Percentiles rank a stretch among this genome's conserved stretches.
Evolutionary conservation across 2,329 filamentous ascomycete genomes (phyloP).

Genomic region (Penicillium sp.): DNA sequence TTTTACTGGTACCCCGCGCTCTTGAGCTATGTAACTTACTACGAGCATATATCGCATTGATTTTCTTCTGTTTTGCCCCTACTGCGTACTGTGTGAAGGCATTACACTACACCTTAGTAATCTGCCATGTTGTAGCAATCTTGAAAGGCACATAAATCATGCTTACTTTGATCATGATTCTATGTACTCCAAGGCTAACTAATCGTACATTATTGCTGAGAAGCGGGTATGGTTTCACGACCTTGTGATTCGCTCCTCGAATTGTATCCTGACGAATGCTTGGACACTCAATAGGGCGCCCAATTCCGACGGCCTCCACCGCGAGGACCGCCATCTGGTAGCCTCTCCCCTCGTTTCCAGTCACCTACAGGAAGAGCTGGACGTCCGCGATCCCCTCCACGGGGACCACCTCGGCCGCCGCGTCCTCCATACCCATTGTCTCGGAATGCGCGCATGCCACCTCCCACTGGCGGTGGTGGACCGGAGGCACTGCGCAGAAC

Average conservation of each 20-base stretch:
- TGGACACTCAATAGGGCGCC: constrained; percentile 42
- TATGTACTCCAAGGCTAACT: constrained; percentile 11
- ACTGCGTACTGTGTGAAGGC: background rate
- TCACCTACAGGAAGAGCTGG: constrained; percentile 43
- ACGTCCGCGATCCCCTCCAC: constrained; percentile 48
- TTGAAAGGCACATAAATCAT: background rate
- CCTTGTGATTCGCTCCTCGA: background rate
- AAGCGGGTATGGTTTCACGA: constrained; percentile 13
- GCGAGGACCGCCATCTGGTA: constrained; percentile 43
- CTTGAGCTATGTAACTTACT: constrained; percentile 36
- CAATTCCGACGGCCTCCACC: constrained; percentile 47
- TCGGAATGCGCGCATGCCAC: constrained; percentile 48
- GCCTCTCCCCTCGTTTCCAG: constrained; percentile 54
- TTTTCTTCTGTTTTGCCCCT: constrained; percentile 25
- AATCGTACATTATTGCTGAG: constrained; percentile 20
- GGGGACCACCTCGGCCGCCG: constrained; percentile 45
- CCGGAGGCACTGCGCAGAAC: constrained; percentile 30
- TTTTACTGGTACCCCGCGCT: constrained; percentile 16
- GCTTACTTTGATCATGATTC: background rate
- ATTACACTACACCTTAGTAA: background rate
- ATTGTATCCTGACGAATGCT: background rate
- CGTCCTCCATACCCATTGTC: constrained; percentile 53
- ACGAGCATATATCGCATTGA: constrained; percentile 40
- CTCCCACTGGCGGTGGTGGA: constrained; percentile 44
- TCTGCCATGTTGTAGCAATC: background rate